phyloP scores from a whole-genome alignment of 306 rosid species.

The Quercus dentata region DNA sequence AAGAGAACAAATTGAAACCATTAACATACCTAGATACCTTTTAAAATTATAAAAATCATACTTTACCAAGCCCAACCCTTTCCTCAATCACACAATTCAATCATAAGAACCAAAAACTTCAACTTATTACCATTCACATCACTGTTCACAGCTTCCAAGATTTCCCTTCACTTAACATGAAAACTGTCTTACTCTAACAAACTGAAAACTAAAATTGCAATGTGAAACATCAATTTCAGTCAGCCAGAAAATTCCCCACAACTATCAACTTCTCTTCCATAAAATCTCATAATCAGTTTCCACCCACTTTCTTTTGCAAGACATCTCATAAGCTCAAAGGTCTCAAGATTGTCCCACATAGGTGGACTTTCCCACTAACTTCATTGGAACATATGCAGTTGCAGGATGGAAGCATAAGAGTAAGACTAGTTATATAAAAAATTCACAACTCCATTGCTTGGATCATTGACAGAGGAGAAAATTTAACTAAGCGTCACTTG shows the following conservation, averaged over 20 bases:
- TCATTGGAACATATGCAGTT: background rate
- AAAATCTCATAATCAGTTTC: background rate
- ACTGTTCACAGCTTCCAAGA: background rate
- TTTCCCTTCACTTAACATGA: background rate
- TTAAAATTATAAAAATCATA: background rate
- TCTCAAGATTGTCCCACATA: background rate
- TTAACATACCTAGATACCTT: background rate
- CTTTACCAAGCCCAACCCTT: background rate
- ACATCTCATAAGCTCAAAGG: background rate
- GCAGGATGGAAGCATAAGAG: background rate
- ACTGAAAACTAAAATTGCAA: background rate
- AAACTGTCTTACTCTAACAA: background rate
- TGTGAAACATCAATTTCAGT: background rate
- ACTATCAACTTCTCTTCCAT: background rate
- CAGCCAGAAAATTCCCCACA: background rate
- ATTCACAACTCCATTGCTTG: background rate
- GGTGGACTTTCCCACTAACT: background rate
- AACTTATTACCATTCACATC: background rate
- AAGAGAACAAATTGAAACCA: background rate
- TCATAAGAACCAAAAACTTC: background rate
- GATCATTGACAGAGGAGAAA: background rate
- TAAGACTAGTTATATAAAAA: background rate
- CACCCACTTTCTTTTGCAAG: background rate
- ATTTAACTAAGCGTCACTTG: background rate
- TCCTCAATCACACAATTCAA: background rate